These are phyloP conservation scores for Jacaranda copaia DNA, from an alignment of 257 asterid species.

Conservation along the genomic window DNA sequence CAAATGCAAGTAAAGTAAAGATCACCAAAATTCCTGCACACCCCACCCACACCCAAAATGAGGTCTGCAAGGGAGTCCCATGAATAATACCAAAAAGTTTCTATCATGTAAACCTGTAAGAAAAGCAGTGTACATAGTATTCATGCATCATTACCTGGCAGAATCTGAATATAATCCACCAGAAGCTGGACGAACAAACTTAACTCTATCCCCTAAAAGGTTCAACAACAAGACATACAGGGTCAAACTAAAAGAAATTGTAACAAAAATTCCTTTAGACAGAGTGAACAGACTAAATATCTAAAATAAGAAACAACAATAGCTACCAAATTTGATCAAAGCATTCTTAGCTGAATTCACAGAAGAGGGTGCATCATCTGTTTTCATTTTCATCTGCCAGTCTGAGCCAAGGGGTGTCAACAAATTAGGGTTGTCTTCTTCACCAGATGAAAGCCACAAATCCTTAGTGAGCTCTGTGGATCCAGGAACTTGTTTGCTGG, in stretches of 20 bases:
- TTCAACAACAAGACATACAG: conserved; percentile 27
- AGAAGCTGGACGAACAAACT: conserved; percentile 70
- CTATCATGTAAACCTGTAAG: background rate
- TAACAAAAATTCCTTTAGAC: conserved; percentile 11
- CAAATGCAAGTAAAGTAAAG: background rate
- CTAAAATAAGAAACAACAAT: conserved; percentile 21
- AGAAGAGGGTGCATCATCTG: conserved; percentile 47
- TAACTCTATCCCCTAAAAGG: conserved; percentile 79
- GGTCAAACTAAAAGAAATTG: conserved; percentile 24
- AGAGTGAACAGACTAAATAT: conserved; percentile 26
- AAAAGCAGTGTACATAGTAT: background rate
- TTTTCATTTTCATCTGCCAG: conserved; percentile 57
- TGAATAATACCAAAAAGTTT: background rate
- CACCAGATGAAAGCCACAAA: conserved; percentile 54
- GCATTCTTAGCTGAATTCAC: conserved; percentile 57
- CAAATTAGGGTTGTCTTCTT: conserved; percentile 49
- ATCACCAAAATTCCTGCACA: background rate
- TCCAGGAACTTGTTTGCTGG: conserved; percentile 54
- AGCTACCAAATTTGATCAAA: conserved; percentile 57
- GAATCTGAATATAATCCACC: conserved; percentile 56
- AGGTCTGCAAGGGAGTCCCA: background rate
- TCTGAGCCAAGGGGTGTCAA: conserved; percentile 50
- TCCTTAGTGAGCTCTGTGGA: conserved; percentile 53
- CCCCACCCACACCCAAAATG: background rate
- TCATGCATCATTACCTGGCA: conserved; percentile 53